These are phyloP conservation scores for Coniosporium tulheliwenetii DNA, from an alignment of 2,329 filamentous ascomycete species.

Conservation along the genomic window DNA sequence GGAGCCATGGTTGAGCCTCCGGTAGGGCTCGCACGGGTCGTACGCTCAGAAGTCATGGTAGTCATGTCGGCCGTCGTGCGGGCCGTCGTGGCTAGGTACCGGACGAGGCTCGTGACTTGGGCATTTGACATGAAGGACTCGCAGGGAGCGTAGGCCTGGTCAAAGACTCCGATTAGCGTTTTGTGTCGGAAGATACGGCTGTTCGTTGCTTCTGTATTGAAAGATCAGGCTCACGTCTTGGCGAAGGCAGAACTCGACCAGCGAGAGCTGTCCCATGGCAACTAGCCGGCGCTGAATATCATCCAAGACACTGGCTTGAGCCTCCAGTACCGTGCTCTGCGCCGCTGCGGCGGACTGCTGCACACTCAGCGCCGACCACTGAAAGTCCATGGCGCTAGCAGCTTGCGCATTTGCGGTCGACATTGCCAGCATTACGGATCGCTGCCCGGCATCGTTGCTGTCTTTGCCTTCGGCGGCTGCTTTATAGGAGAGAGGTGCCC, in stretches of 20 bases:
- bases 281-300: not conserved
- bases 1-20: too few relatives aligned
- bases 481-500: constrained; percentile 2
- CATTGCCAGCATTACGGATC: not conserved
- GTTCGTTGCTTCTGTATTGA: not conserved
- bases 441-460: not conserved
- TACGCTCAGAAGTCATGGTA: too few relatives aligned
- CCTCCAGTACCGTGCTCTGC: not conserved
- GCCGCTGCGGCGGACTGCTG: not conserved
- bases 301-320: too few relatives aligned
- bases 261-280: not conserved
- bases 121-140: not conserved
- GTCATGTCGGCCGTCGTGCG: too few relatives aligned
- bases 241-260: not conserved
- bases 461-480: not conserved
- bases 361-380: not conserved
- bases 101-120: not conserved
- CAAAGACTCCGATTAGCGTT: not conserved
- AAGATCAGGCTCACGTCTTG: not conserved
- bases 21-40: too few relatives aligned
- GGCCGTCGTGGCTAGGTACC: not conserved
- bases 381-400: not conserved
- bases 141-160: not conserved
- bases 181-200: not conserved
- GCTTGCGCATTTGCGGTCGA: not conserved